Evolutionary conservation across 768 basidiomycete genomes (phyloP).

Genomic region (Agrocybe chaxingu): DNA sequence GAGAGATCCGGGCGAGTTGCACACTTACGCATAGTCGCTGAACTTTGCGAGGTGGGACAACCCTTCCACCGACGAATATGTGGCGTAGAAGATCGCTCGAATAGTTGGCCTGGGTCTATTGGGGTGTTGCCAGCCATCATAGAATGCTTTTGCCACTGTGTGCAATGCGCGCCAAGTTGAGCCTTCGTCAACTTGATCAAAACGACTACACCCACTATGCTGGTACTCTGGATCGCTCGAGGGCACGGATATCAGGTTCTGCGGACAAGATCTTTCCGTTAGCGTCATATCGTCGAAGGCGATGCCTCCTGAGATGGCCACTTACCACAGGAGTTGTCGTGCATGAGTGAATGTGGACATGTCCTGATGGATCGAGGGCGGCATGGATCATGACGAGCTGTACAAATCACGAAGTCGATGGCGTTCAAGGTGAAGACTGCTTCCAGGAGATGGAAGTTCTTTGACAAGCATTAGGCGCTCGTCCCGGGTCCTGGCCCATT

Average conservation of each 20-base stretch:
- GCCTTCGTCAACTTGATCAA: not conserved
- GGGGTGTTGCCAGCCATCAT: constrained; percentile 23
- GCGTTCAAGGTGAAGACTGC: too few relatives aligned
- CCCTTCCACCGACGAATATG: constrained; percentile 17
- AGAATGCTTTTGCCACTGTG: constrained; percentile 21
- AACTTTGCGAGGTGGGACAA: constrained; percentile 22
- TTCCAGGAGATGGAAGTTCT: too few relatives aligned
- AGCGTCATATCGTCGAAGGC: not conserved
- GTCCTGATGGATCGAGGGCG: constrained; percentile 22
- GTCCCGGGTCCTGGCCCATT: too few relatives aligned
- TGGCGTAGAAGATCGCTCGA: constrained; percentile 25
- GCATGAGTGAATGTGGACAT: constrained; percentile 21
- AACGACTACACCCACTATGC: constrained; percentile 10
- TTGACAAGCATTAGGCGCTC: too few relatives aligned
- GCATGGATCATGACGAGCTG: constrained; percentile 18
- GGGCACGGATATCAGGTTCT: constrained; percentile 23
- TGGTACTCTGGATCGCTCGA: constrained; percentile 18
- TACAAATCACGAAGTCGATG: too few relatives aligned
- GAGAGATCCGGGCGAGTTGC: too few relatives aligned
- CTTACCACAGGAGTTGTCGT: constrained; percentile 17
- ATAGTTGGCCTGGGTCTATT: constrained; percentile 18
- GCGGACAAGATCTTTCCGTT: not conserved
- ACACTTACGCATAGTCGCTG: constrained; percentile 24
- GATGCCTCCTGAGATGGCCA: too few relatives aligned
- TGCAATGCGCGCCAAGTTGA: not conserved